A percentile compares a stretch with the other conserved stretches of the same genome.
phyloP scores from a whole-genome alignment of 208 protist species.

The Porcisia deanei region DNA sequence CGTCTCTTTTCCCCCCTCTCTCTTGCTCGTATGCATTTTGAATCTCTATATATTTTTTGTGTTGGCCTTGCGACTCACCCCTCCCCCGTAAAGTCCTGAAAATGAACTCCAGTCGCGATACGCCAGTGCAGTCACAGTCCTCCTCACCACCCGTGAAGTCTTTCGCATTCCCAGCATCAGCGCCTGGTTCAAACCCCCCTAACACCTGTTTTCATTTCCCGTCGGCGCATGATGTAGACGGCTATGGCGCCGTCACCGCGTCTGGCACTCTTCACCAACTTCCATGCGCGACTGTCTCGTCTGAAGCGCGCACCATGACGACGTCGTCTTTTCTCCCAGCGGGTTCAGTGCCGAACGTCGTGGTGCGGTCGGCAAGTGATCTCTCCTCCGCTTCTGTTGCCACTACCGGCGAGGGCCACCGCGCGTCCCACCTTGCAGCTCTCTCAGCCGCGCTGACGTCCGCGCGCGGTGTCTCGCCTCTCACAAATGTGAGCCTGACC shows the following conservation, averaged over 20 bases:
- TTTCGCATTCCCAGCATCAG: not conserved
- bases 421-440: not conserved
- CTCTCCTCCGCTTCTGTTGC: too few species aligned
- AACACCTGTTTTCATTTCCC: not conserved
- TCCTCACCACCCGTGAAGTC: not conserved
- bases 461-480: not conserved
- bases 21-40: not conserved
- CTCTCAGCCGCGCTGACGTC: not conserved
- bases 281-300: not conserved
- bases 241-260: not conserved
- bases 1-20: constrained; percentile 2
- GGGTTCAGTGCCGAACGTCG: not conserved
- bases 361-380: not conserved
- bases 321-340: not conserved
- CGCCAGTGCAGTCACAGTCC: not conserved
- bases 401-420: not conserved
- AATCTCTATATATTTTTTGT: not conserved
- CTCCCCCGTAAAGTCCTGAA: not conserved
- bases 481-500: not conserved
- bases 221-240: not conserved
- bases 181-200: not conserved
- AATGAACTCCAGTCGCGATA: not conserved
- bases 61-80: not conserved
- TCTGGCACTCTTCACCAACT: not conserved
- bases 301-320: not conserved